phyloP scores from a whole-genome alignment of 352 stramenopile genomes.

The Phytophthora hybrid region DNA sequence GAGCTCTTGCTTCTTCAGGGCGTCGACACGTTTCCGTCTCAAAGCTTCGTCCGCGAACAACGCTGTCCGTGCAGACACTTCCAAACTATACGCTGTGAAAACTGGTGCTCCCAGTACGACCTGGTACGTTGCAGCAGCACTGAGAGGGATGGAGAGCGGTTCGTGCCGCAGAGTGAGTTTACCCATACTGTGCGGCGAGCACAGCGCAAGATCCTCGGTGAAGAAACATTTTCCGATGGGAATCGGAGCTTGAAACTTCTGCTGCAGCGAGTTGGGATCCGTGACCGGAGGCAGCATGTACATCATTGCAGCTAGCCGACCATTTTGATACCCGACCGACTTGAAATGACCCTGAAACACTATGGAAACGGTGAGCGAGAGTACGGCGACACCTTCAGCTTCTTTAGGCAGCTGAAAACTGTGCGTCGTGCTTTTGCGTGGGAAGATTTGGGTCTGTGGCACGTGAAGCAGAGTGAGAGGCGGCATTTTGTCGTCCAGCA shows the following conservation, averaged over 20 bases:
- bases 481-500: constrained; percentile 47
- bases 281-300: constrained; percentile 59
- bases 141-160: constrained; percentile 59
- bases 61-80: constrained; percentile 58
- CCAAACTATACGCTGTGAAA: constrained; percentile 72
- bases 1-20: constrained; percentile 75
- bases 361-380: constrained; percentile 66
- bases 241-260: constrained; percentile 37
- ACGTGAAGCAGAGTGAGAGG: constrained; percentile 48
- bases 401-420: constrained; percentile 60
- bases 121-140: constrained; percentile 65
- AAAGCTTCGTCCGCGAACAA: constrained; percentile 60
- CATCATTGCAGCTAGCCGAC: constrained; percentile 76
- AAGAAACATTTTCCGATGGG: constrained; percentile 67
- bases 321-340: constrained; percentile 75
- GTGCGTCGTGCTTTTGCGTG: constrained; percentile 71
- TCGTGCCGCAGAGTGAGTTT: constrained; percentile 76
- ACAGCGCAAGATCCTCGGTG: constrained; percentile 64
- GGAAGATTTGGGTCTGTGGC: constrained; percentile 59
- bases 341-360: constrained; percentile 84
- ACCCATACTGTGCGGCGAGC: constrained; percentile 70
- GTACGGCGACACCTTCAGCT: constrained; percentile 43
- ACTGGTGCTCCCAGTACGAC: constrained; percentile 79
- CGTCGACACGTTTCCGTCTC: constrained; percentile 56
- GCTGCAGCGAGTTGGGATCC: constrained; percentile 13